Percentiles rank a stretch among this genome's conserved stretches.
These are phyloP conservation scores for Iris pallida DNA, from an alignment of 116 monocot genomes.

Conservation along the genomic window DNA sequence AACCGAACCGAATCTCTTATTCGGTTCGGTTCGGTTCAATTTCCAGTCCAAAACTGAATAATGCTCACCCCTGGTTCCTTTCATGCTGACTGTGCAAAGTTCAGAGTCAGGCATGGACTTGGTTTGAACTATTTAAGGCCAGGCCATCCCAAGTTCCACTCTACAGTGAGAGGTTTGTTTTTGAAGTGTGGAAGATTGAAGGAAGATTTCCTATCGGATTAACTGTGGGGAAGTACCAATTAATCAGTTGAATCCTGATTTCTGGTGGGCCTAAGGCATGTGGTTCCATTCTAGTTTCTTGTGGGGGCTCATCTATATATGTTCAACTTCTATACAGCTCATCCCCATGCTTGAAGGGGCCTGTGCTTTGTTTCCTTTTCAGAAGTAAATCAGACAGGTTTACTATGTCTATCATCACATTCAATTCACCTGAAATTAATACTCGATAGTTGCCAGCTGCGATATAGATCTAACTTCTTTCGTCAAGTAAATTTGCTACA, in stretches of 20 bases:
- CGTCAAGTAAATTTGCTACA: neutral
- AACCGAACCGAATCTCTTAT: no score
- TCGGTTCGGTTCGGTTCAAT: no score
- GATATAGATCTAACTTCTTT: constrained; percentile 5
- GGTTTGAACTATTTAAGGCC: neutral
- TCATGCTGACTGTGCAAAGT: neutral
- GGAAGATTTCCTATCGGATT: neutral
- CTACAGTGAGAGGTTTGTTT: neutral
- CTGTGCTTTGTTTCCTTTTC: constrained; percentile 24
- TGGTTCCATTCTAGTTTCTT: constrained; percentile 21
- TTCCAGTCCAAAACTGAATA: no score
- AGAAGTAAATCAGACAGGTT: constrained; percentile 32
- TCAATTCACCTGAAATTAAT: constrained; percentile 7
- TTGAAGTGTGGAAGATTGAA: neutral
- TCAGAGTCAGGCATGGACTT: constrained; percentile 6
- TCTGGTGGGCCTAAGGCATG: constrained; percentile 17
- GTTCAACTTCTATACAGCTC: constrained; percentile 3
- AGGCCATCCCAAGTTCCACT: constrained; percentile 1
- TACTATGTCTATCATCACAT: constrained; percentile 21
- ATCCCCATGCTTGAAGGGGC: constrained; percentile 9
- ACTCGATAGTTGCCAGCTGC: constrained; percentile 16
- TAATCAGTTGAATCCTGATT: constrained; percentile 8
- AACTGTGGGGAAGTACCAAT: neutral
- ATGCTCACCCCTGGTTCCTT: no score
- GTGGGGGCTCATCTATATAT: constrained; percentile 1